Evolutionary conservation across 1,284 basidiomycete genomes (phyloP).

Genomic region (Ustanciosporium gigantosporum): DNA sequence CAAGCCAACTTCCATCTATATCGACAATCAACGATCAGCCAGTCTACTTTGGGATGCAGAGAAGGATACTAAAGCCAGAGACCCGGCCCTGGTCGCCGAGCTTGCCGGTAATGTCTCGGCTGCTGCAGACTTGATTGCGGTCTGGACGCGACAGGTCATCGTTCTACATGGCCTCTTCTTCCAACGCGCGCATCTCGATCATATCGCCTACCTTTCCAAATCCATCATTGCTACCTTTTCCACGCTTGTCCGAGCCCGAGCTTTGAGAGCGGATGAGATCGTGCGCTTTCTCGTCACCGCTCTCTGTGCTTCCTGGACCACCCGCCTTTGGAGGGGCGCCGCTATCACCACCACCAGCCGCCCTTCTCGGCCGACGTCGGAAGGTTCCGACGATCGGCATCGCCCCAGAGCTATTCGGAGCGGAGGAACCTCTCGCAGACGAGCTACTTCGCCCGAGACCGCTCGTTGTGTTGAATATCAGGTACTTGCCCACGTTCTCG

Average conservation of each 20-base stretch:
- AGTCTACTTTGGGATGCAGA: slow-evolving; percentile 16
- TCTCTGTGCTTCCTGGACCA: slow-evolving; percentile 49
- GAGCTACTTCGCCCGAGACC: slow-evolving; percentile 22
- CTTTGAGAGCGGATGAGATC: slow-evolving; percentile 48
- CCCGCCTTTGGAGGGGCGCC: slow-evolving; percentile 40
- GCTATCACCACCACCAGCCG: neutral
- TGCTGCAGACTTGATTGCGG: slow-evolving; percentile 8
- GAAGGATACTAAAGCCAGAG: slow-evolving; percentile 14
- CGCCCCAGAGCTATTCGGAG: slow-evolving; percentile 63
- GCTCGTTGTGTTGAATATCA: slow-evolving; percentile 67
- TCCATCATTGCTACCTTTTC: slow-evolving; percentile 40
- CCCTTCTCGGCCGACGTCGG: slow-evolving; percentile 17
- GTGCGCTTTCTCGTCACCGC: slow-evolving; percentile 50
- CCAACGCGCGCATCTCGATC: slow-evolving; percentile 30
- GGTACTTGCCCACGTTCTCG: slow-evolving; percentile 74
- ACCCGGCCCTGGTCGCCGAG: slow-evolving; percentile 11
- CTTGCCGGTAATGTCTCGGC: slow-evolving; percentile 13
- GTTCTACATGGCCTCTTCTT: slow-evolving; percentile 52
- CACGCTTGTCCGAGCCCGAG: slow-evolving; percentile 21
- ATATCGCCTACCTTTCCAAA: slow-evolving; percentile 36
- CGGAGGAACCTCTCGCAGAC: slow-evolving; percentile 64
- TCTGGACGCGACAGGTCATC: slow-evolving; percentile 40
- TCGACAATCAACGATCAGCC: slow-evolving; percentile 10
- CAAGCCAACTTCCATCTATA: slow-evolving; percentile 37
- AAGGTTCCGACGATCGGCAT: slow-evolving; percentile 26